Evolutionary conservation across 768 basidiomycete genomes (phyloP).

Genomic region (Tricholoma bakamatsutake): DNA sequence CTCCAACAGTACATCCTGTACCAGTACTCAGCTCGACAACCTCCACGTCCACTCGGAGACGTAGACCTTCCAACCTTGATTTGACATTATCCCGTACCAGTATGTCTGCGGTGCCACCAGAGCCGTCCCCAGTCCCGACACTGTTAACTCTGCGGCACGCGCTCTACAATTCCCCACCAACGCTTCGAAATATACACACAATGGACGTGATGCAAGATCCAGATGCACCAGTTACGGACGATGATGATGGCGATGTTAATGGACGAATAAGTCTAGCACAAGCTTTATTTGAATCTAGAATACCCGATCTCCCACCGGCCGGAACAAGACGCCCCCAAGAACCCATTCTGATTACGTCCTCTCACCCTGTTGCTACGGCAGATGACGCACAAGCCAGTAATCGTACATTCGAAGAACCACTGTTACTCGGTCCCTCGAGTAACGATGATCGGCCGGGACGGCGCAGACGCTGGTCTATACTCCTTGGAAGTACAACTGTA

Average conservation of each 20-base stretch:
- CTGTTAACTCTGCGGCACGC: constrained; percentile 63
- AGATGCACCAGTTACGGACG: constrained; percentile 39
- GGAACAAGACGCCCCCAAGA: constrained; percentile 63
- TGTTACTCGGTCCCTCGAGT: constrained; percentile 22
- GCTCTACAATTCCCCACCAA: constrained; percentile 42
- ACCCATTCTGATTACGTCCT: constrained; percentile 55
- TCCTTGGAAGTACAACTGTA: constrained; percentile 30
- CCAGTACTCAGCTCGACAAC: constrained; percentile 10
- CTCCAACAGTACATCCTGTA: constrained; percentile 13
- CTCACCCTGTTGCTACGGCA: constrained; percentile 29
- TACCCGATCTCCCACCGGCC: constrained; percentile 67
- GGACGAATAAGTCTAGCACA: constrained; percentile 70
- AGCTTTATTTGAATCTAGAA: constrained; percentile 71
- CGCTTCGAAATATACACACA: constrained; percentile 13
- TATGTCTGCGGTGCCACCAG: constrained; percentile 30
- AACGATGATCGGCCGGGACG: constrained; percentile 32
- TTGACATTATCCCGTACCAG: constrained; percentile 37
- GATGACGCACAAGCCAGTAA: constrained; percentile 45
- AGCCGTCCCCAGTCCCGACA: constrained; percentile 59
- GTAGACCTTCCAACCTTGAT: constrained; percentile 66
- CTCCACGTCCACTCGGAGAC: constrained; percentile 33
- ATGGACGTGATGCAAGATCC: constrained; percentile 23
- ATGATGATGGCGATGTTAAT: constrained; percentile 59
- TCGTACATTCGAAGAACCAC: constrained; percentile 40
- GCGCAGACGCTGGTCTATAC: constrained; percentile 69